A percentile compares a stretch with the other conserved stretches of the same genome.
These are phyloP conservation scores for Sporopachydermia cereana DNA, from an alignment of 1,139 yeast genomes.

Conservation along the genomic window DNA sequence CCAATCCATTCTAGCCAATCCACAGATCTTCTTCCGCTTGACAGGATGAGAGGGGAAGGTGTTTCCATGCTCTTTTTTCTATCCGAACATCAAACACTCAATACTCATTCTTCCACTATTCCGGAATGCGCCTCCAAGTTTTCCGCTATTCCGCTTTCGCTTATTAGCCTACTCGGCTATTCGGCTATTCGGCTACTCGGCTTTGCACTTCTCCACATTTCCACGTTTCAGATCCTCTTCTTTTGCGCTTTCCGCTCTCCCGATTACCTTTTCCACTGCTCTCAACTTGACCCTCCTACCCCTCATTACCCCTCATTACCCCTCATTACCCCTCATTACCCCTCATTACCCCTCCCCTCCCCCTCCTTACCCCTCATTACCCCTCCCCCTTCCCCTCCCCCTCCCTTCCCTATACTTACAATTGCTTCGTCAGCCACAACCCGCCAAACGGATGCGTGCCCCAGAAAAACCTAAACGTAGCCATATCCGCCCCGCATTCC, in stretches of 20 bases:
- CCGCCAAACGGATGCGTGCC: constrained; percentile 75
- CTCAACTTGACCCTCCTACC: background rate
- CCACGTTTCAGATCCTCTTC: background rate
- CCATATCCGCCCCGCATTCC: background rate
- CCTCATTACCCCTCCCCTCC: background rate
- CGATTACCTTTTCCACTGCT: background rate
- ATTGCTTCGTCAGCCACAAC: constrained; percentile 54
- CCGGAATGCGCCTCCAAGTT: too few relatives aligned
- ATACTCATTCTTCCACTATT: too few relatives aligned
- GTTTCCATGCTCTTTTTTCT: too few relatives aligned
- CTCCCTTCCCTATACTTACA: constrained; percentile 19
- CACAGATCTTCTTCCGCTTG: too few relatives aligned
- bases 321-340: background rate
- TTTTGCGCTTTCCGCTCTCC: background rate
- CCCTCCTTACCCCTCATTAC: background rate
- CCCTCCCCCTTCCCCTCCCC: background rate
- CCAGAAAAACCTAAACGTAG: constrained; percentile 34
- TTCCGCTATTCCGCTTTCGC: too few relatives aligned
- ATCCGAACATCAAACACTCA: too few relatives aligned
- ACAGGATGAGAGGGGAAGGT: too few relatives aligned
- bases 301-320: background rate
- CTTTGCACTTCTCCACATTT: background rate
- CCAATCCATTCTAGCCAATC: too few relatives aligned
- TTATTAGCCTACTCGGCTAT: too few relatives aligned
- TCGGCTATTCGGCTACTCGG: too few relatives aligned